phyloP scores from a whole-genome alignment of 768 basidiomycete genomes.

The Tylopilus rubrobrunneus region DNA sequence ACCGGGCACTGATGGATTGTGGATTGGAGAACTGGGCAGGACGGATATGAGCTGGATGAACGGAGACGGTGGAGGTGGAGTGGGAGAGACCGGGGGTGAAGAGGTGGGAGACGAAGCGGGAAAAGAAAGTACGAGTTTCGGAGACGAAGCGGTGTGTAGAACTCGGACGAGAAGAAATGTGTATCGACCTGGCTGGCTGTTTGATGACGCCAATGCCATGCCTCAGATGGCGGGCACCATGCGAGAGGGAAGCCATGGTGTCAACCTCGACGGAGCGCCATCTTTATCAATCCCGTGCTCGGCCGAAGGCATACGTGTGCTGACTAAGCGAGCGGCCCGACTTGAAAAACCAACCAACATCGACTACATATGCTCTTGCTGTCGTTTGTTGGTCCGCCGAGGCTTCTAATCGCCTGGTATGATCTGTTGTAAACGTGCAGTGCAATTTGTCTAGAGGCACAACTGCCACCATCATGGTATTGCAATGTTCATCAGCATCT shows the following conservation, averaged over 20 bases:
- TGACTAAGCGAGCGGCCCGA: slow-evolving; percentile 15
- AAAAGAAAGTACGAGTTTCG: slow-evolving; percentile 51
- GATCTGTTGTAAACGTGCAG: too few relatives aligned
- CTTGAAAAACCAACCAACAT: too few relatives aligned
- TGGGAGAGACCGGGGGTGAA: slow-evolving; percentile 48
- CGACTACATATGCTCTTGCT: too few relatives aligned
- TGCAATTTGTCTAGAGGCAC: too few relatives aligned
- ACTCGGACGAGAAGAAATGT: slow-evolving; percentile 32
- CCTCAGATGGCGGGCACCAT: slow-evolving; percentile 25
- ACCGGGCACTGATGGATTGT: slow-evolving; percentile 46
- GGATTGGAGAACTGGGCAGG: slow-evolving; percentile 18
- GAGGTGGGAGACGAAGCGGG: slow-evolving; percentile 53
- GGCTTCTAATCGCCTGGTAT: too few relatives aligned
- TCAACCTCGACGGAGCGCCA: not conserved
- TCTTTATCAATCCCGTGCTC: not conserved
- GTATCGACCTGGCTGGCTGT: slow-evolving; percentile 38
- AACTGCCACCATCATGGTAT: too few relatives aligned
- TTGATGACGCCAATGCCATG: slow-evolving; percentile 17
- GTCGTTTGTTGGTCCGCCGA: too few relatives aligned
- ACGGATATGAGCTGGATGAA: slow-evolving; percentile 11
- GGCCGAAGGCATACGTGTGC: slow-evolving; percentile 14
- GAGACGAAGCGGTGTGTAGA: slow-evolving; percentile 44
- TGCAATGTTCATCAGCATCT: too few relatives aligned
- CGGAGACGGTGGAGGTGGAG: slow-evolving; percentile 19
- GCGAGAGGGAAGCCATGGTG: slow-evolving; percentile 26